Conservation (phyloP, 192 early-diverging fungal genomes). For the Coemansia sp. region DNA sequence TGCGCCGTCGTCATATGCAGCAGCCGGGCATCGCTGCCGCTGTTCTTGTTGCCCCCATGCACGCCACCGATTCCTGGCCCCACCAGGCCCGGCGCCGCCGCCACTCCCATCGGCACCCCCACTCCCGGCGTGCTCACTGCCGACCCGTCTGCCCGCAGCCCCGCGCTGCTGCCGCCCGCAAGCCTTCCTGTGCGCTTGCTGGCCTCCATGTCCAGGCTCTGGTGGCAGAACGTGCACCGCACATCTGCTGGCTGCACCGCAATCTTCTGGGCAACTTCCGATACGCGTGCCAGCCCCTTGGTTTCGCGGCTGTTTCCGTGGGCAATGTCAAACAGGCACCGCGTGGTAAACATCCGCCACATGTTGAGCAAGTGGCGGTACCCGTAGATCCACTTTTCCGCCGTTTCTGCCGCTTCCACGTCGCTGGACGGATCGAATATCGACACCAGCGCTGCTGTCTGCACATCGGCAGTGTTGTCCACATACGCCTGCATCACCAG, state of each 20-base stretch:
- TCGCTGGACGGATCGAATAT: constrained; percentile 51
- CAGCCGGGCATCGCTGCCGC: constrained; percentile 15
- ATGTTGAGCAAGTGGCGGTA: constrained; percentile 85
- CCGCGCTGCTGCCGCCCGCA: constrained; percentile 6
- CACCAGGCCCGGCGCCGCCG: constrained; percentile 1
- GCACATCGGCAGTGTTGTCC: constrained; percentile 85
- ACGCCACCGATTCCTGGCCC: constrained; percentile 14
- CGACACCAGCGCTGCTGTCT: constrained; percentile 76
- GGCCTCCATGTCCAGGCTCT: constrained; percentile 43
- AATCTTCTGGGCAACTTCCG: constrained; percentile 51
- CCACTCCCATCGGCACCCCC: constrained; percentile 1
- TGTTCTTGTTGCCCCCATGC: constrained; percentile 9
- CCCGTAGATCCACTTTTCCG: constrained; percentile 55
- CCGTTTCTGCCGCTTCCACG: constrained; percentile 19
- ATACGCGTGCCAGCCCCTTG: constrained; percentile 54
- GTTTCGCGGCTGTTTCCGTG: constrained; percentile 58
- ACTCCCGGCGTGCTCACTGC: constrained; percentile 8
- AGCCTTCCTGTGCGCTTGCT: constrained; percentile 2
- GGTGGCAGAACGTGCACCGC: constrained; percentile 84
- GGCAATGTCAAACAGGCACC: constrained; percentile 89
- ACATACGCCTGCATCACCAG: constrained; percentile 77
- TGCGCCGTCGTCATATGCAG: constrained; percentile 13
- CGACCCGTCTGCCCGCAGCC: constrained; percentile 1
- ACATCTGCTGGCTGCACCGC: constrained; percentile 74
- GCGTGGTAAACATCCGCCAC: constrained; percentile 81